Evolutionary conservation across 2,329 filamentous ascomycete species (phyloP).

Genomic region (Geosmithia putterillii): DNA sequence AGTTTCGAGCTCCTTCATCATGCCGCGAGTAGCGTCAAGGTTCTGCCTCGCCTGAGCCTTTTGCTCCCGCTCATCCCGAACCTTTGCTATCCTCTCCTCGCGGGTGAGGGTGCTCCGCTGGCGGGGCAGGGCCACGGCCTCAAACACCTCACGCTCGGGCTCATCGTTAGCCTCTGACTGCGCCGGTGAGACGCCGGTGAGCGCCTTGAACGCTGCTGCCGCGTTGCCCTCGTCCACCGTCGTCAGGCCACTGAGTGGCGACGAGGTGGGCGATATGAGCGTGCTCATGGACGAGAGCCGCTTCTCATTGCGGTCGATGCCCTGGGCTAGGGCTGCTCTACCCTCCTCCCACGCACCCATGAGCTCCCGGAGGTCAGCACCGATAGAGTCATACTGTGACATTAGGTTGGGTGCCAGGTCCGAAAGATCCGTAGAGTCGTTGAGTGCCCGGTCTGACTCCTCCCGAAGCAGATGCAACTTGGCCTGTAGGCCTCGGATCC

Average conservation of each 20-base stretch:
- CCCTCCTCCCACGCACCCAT: slow-evolving; percentile 82
- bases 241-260: slow-evolving; percentile 52
- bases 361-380: slow-evolving; percentile 68
- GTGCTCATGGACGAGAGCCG: slow-evolving; percentile 51
- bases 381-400: slow-evolving; percentile 89
- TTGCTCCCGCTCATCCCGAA: slow-evolving; percentile 73
- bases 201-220: slow-evolving; percentile 56
- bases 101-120: slow-evolving; percentile 62
- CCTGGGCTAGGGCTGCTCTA: slow-evolving; percentile 67
- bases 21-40: slow-evolving; percentile 70
- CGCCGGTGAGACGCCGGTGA: slow-evolving; percentile 58
- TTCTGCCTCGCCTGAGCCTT: slow-evolving; percentile 62
- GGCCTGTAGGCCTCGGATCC: slow-evolving; percentile 82
- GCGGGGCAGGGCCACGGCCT: slow-evolving; percentile 66
- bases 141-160: slow-evolving; percentile 73
- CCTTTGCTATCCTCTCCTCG: slow-evolving; percentile 77
- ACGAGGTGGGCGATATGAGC: slow-evolving; percentile 44
- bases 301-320: slow-evolving; percentile 71
- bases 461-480: slow-evolving; percentile 88
- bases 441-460: slow-evolving; percentile 69
- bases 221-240: slow-evolving; percentile 41
- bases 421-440: slow-evolving; percentile 58
- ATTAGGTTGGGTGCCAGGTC: slow-evolving; percentile 71
- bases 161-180: slow-evolving; percentile 42
- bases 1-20: slow-evolving; percentile 87